phyloP scores from a whole-genome alignment of 1,284 basidiomycete genomes.

The Marasmius tenuissimus region DNA sequence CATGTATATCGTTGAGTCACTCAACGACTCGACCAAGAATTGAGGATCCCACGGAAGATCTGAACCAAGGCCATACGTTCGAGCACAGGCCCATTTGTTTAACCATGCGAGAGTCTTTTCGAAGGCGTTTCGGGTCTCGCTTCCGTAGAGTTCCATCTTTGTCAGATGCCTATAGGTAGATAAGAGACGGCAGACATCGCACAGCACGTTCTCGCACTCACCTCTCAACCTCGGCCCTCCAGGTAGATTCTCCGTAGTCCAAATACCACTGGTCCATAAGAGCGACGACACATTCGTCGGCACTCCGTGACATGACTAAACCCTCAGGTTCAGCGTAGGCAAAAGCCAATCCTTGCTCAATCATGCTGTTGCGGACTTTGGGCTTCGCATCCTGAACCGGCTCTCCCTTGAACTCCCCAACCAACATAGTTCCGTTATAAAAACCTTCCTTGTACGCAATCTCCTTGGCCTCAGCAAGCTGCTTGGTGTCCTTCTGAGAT shows the following conservation, averaged over 20 bases:
- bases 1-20: constrained; percentile 99
- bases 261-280: constrained; percentile 99
- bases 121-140: constrained; percentile 90
- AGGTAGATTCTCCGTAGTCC: constrained; percentile 91
- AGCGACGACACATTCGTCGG: constrained; percentile 96
- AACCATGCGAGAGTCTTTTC: constrained; percentile 94
- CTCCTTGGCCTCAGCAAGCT: constrained; percentile 96
- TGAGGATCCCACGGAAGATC: constrained; percentile 96
- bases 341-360: constrained; percentile 77
- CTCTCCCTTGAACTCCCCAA: constrained; percentile 88
- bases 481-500: constrained; percentile 92
- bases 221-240: constrained; percentile 88
- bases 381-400: constrained; percentile 90
- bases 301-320: constrained; percentile 85
- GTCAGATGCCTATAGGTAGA: constrained; percentile 61
- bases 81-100: constrained; percentile 98
- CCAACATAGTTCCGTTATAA: constrained; percentile 89
- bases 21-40: constrained; percentile 95
- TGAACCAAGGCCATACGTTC: constrained; percentile 95
- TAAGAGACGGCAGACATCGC: not conserved
- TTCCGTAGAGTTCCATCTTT: constrained; percentile 88
- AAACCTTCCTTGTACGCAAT: constrained; percentile 99
- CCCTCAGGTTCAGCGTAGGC: constrained; percentile 97
- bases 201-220: constrained; percentile 33
- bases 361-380: constrained; percentile 86